Conservation (phyloP, 1,139 yeast genomes). For the Williopsis jadinii region DNA sequence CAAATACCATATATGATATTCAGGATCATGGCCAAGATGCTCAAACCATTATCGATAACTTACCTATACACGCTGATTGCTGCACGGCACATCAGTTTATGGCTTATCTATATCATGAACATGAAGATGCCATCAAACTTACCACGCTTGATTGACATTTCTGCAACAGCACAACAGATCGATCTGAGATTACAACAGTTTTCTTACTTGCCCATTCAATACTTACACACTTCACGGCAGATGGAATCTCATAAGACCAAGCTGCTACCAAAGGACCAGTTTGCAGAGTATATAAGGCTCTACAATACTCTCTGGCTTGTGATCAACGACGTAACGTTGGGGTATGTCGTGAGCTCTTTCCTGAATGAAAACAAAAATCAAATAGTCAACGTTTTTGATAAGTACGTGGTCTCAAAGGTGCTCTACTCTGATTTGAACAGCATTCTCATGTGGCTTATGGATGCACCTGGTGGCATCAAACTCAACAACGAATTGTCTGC, state of each 20-base stretch:
- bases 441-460: slow-evolving; percentile 69
- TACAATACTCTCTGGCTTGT: slow-evolving; percentile 89
- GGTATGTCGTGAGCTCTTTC: slow-evolving; percentile 50
- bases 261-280: slow-evolving; percentile 28
- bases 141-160: slow-evolving; percentile 35
- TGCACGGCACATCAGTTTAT: slow-evolving; percentile 28
- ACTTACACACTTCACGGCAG: slow-evolving; percentile 39
- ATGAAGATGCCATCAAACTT: slow-evolving; percentile 22
- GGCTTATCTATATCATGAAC: slow-evolving; percentile 32
- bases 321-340: slow-evolving; percentile 73
- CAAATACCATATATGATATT: background rate
- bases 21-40: background rate
- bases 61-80: slow-evolving; percentile 15
- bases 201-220: slow-evolving; percentile 77
- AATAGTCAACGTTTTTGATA: slow-evolving; percentile 32
- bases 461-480: slow-evolving; percentile 92
- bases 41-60: slow-evolving; percentile 8
- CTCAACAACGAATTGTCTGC: slow-evolving; percentile 79
- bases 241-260: slow-evolving; percentile 16
- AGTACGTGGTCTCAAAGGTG: slow-evolving; percentile 29
- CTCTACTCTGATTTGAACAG: slow-evolving; percentile 33
- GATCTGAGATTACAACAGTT: slow-evolving; percentile 75
- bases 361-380: slow-evolving; percentile 37
- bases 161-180: slow-evolving; percentile 69
- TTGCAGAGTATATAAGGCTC: slow-evolving; percentile 76